phyloP scores from a whole-genome alignment of 169 alveolate species.

The Cryptosporidium canis region DNA sequence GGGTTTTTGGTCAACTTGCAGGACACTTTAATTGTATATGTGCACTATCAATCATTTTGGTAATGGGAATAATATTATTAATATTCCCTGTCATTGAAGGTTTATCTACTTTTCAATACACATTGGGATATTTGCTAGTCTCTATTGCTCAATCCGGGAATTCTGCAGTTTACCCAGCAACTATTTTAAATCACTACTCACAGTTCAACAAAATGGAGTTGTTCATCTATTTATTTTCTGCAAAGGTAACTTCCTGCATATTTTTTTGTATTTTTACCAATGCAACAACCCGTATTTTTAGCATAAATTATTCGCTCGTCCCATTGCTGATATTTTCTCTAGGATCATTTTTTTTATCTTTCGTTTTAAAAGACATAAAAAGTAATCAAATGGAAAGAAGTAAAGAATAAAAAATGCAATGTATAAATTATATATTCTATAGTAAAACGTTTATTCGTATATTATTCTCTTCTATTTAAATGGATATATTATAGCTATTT shows the following conservation, averaged over 20 bases:
- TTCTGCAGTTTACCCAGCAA: slow-evolving; percentile 38
- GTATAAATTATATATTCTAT: not conserved
- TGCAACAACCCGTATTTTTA: not conserved
- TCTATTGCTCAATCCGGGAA: slow-evolving; percentile 69
- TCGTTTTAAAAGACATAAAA: slow-evolving; percentile 34
- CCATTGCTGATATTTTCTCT: slow-evolving; percentile 46
- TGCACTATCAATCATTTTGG: slow-evolving; percentile 8
- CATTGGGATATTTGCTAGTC: slow-evolving; percentile 26
- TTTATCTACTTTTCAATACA: slow-evolving; percentile 10
- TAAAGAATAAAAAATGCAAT: not conserved
- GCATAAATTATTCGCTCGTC: slow-evolving; percentile 24
- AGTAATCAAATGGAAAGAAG: not conserved
- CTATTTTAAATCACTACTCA: not conserved
- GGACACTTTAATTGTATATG: slow-evolving; percentile 50
- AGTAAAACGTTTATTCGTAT: not conserved
- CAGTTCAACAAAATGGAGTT: not conserved
- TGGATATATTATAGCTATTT: not conserved
- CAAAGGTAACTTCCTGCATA: slow-evolving; percentile 37
- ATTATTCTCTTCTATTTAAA: slow-evolving; percentile 8
- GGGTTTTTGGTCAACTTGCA: slow-evolving; percentile 23
- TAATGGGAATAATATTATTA: slow-evolving; percentile 13
- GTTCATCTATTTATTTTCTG: slow-evolving; percentile 30
- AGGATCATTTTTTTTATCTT: slow-evolving; percentile 51
- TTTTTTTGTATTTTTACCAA: slow-evolving; percentile 36
- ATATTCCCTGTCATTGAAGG: slow-evolving; percentile 39